These are phyloP conservation scores for Calendula officinalis DNA, from an alignment of 129 eudicot genomes.

Conservation along the genomic window DNA sequence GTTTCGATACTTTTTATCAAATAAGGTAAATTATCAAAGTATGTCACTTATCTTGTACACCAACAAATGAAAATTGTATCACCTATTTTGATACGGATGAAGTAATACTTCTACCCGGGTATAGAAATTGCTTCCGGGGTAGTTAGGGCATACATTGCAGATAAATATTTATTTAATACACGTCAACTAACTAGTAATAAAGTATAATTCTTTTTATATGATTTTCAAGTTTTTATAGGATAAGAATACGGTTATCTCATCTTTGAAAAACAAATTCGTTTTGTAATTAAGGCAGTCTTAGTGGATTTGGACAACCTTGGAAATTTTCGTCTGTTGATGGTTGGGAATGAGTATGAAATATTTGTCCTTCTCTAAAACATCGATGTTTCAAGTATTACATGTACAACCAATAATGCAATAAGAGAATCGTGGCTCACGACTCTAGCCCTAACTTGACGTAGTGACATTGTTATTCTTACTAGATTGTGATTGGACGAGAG, in stretches of 20 bases:
- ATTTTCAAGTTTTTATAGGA: neutral
- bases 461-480: conserved; percentile 6
- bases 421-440: neutral
- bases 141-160: too few species aligned
- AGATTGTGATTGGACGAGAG: neutral
- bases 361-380: conserved; percentile 9
- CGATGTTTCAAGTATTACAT: conserved; percentile 17
- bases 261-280: neutral
- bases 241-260: neutral
- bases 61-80: too few species aligned
- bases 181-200: too few species aligned
- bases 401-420: conserved; percentile 20
- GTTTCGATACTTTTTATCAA: too few species aligned
- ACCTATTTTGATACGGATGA: too few species aligned
- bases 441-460: conserved; percentile 18
- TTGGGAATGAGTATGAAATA: neutral
- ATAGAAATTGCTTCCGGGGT: too few species aligned
- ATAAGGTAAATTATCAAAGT: too few species aligned
- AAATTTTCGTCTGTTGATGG: neutral
- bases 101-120: too few species aligned
- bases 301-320: conserved; percentile 7
- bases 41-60: too few species aligned
- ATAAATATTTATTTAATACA: too few species aligned
- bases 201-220: neutral
- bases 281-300: neutral